Evolutionary conservation across 1,284 basidiomycete genomes (phyloP).

Genomic region (Boletellus deceptivus): DNA sequence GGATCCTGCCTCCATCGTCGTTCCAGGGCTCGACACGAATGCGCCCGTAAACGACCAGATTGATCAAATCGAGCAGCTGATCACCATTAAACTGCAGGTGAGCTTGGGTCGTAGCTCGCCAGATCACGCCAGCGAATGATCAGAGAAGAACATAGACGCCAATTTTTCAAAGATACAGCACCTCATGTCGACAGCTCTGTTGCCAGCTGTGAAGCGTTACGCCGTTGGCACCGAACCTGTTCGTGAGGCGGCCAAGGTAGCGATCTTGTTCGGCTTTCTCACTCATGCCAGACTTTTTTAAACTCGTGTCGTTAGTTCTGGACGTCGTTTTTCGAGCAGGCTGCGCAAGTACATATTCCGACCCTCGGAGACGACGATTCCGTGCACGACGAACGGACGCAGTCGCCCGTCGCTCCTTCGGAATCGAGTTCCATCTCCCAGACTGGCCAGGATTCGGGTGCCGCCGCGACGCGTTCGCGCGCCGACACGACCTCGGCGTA

Average conservation of each 20-base stretch:
- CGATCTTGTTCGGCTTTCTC: slow-evolving; percentile 18
- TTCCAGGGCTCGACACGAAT: slow-evolving; percentile 74
- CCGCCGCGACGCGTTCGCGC: too few species aligned
- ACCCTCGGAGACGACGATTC: slow-evolving; percentile 64
- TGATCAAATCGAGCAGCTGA: slow-evolving; percentile 94
- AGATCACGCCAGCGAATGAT: slow-evolving; percentile 14
- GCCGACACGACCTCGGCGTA: slow-evolving; percentile 13
- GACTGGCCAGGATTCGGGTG: neutral
- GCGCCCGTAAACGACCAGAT: slow-evolving; percentile 82
- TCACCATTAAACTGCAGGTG: slow-evolving; percentile 84
- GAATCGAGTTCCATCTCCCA: slow-evolving; percentile 16
- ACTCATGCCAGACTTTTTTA: neutral
- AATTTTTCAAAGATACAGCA: slow-evolving; percentile 91
- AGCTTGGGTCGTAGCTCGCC: neutral
- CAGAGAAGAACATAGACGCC: slow-evolving; percentile 81
- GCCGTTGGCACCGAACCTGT: slow-evolving; percentile 85
- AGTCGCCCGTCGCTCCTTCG: slow-evolving; percentile 24
- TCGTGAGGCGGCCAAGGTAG: slow-evolving; percentile 82
- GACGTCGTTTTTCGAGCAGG: slow-evolving; percentile 93
- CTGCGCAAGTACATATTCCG: slow-evolving; percentile 82
- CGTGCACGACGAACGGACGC: slow-evolving; percentile 47
- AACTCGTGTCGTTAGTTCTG: slow-evolving; percentile 64
- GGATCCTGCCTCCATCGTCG: slow-evolving; percentile 60
- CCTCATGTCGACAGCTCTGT: slow-evolving; percentile 74
- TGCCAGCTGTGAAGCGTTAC: slow-evolving; percentile 89